A percentile compares a stretch with the other conserved stretches of the same genome.
Evolutionary conservation across 2,329 filamentous ascomycete species (phyloP).

Genomic region (Paecilomyces formosus): DNA sequence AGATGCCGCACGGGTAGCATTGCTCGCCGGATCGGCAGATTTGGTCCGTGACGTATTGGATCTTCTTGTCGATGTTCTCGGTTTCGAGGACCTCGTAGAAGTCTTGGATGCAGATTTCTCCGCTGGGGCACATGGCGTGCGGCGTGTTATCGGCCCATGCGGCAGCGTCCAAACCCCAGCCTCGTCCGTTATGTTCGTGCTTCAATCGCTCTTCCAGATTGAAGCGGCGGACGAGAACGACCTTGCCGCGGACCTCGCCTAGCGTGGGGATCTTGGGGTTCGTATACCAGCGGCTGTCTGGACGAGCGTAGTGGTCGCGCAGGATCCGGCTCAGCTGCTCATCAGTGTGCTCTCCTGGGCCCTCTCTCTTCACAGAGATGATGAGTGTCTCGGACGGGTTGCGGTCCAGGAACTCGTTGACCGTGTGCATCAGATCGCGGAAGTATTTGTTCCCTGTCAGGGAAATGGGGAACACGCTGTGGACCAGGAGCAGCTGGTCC

Average conservation of each 20-base stretch:
- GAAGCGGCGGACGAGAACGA: constrained; percentile 80
- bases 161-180: constrained; percentile 53
- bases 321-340: constrained; percentile 69
- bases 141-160: constrained; percentile 85
- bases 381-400: constrained; percentile 79
- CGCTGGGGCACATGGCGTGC: constrained; percentile 62
- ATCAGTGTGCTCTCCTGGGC: constrained; percentile 71
- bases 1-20: constrained; percentile 33
- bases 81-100: constrained; percentile 81
- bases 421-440: constrained; percentile 59
- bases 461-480: constrained; percentile 81
- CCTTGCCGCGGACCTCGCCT: constrained; percentile 70
- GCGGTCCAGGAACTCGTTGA: constrained; percentile 66
- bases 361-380: constrained; percentile 86
- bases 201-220: constrained; percentile 46
- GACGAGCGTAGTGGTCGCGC: constrained; percentile 58
- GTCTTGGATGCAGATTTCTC: constrained; percentile 79
- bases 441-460: constrained; percentile 77
- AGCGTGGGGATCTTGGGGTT: constrained; percentile 69
- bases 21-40: constrained; percentile 61
- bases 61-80: constrained; percentile 72
- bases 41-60: constrained; percentile 64
- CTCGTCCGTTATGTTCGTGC: constrained; percentile 39
- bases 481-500: constrained; percentile 72
- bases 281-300: constrained; percentile 65